Evolutionary conservation across 257 asterid genomes (phyloP), one percentile per base, ranked within the genome.

Genomic region (Forsythia viridissima): DNA sequence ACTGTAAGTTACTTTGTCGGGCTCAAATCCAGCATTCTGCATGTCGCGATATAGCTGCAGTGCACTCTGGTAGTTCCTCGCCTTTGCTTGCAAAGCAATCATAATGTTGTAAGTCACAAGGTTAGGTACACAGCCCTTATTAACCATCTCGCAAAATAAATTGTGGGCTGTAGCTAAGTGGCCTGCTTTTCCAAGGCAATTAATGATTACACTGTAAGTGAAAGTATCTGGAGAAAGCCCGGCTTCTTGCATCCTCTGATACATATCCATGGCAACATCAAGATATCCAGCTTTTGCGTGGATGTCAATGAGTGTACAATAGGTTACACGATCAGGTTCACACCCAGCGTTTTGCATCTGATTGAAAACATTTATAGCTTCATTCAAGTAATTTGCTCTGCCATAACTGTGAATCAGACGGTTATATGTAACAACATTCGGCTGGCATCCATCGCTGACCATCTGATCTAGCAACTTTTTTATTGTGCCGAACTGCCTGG

Each of bases 211-310:
- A n/a, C 98, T 88, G 76, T 92, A 95, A 77, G 98, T 93, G 91
- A 93, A 95, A 0, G 99, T 93, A 82, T 95, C 98, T 0, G 97
- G 98, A 44, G 99, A 90, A 79, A 95, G 98, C 69, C 97, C 98
- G 2, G 87, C 96, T 76, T 82, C 88, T 90, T 92, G 99, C 98
- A 95, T 95, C 79, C 92, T 84, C 76, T 84, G 90, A 76, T 93
- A 95, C 97, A 95, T 79, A 83, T 95, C 90, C 71, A 93, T 85
- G 24, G 99, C 98, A 57, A 95, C 87, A 72, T 93, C 97, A 6
- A 95, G 97, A 85, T 93, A 95, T 34, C 98, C 99, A 0, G 98
- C 82, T 89, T 95, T 95, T 18, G 99, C 97, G 75, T 95, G 99
- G 81, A 95, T 92, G 86, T 95, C 99, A 30, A 95, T 95, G 4